These are phyloP conservation scores for Tricholoma saponaceum DNA, from an alignment of 768 basidiomycete species.

Conservation along the genomic window DNA sequence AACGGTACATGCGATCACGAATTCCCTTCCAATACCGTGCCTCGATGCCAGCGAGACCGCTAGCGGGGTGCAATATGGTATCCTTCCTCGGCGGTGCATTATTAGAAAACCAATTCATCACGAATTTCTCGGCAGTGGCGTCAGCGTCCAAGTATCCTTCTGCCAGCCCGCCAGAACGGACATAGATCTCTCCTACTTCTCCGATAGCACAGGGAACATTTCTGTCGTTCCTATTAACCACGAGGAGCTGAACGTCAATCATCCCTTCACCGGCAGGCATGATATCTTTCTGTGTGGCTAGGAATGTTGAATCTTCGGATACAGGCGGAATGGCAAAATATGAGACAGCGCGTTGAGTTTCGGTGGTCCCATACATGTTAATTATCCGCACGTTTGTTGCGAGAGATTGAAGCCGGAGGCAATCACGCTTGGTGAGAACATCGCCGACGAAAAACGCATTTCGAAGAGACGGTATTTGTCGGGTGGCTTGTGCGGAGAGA, in stretches of 20 bases:
- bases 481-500: constrained; percentile 73
- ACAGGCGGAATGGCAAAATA: constrained; percentile 92
- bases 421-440: constrained; percentile 96
- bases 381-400: constrained; percentile 91
- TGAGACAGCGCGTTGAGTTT: constrained; percentile 97
- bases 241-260: constrained; percentile 95
- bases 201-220: constrained; percentile 88
- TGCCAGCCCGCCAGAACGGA: constrained; percentile 91
- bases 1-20: constrained; percentile 95
- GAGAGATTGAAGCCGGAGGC: constrained; percentile 87
- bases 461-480: constrained; percentile 80
- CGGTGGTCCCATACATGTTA: constrained; percentile 99
- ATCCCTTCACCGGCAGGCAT: constrained; percentile 98
- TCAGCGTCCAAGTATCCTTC: constrained; percentile 89
- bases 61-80: constrained; percentile 60
- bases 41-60: constrained; percentile 62
- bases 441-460: constrained; percentile 99
- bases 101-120: constrained; percentile 85
- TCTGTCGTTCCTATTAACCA: constrained; percentile 87
- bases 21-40: constrained; percentile 90
- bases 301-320: constrained; percentile 80
- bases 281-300: constrained; percentile 92
- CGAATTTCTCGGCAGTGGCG: constrained; percentile 88
- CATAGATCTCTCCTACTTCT: constrained; percentile 98
- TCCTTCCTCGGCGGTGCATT: constrained; percentile 53